Evolutionary conservation across 2,329 filamentous ascomycete species (phyloP).

Genomic region (Aspergillus sp.): DNA sequence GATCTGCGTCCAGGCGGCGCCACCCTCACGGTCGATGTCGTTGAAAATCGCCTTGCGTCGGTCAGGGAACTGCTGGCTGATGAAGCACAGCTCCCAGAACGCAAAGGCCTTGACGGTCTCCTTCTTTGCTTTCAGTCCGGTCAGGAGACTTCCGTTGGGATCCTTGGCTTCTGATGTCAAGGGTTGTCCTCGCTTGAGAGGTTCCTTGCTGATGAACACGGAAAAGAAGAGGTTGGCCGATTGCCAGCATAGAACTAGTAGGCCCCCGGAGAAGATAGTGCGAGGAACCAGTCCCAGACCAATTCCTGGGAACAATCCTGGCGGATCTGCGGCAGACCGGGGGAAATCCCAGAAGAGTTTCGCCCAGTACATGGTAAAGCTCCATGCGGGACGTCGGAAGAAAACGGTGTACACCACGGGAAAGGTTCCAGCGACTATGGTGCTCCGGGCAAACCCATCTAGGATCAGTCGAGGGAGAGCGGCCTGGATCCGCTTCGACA

Average conservation of each 20-base stretch:
- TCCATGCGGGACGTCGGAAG: constrained; percentile 65
- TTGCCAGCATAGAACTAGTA: constrained; percentile 73
- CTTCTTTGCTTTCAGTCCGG: constrained; percentile 80
- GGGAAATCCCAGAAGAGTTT: constrained; percentile 74
- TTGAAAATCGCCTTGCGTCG: constrained; percentile 78
- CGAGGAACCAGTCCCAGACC: constrained; percentile 56
- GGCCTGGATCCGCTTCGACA: constrained; percentile 38
- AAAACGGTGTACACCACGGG: constrained; percentile 61
- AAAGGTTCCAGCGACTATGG: constrained; percentile 45
- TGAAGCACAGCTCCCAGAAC: constrained; percentile 84
- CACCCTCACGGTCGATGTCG: constrained; percentile 79
- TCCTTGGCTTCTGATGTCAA: constrained; percentile 84
- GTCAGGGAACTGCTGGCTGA: constrained; percentile 70
- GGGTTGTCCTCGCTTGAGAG: constrained; percentile 78
- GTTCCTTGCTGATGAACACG: constrained; percentile 74
- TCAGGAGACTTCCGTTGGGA: constrained; percentile 84
- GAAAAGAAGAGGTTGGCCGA: constrained; percentile 74
- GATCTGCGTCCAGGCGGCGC: constrained; percentile 78
- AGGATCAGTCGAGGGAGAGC: constrained; percentile 29
- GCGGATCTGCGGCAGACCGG: constrained; percentile 62
- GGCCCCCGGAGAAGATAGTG: constrained; percentile 59
- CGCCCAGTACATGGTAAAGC: constrained; percentile 66
- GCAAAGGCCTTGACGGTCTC: constrained; percentile 76
- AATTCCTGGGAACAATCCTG: constrained; percentile 54
- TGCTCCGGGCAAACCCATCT: constrained; percentile 33